A percentile compares a stretch with the other conserved stretches of the same genome.
phyloP scores from a whole-genome alignment of 306 rosid species.

The Senna tora region DNA sequence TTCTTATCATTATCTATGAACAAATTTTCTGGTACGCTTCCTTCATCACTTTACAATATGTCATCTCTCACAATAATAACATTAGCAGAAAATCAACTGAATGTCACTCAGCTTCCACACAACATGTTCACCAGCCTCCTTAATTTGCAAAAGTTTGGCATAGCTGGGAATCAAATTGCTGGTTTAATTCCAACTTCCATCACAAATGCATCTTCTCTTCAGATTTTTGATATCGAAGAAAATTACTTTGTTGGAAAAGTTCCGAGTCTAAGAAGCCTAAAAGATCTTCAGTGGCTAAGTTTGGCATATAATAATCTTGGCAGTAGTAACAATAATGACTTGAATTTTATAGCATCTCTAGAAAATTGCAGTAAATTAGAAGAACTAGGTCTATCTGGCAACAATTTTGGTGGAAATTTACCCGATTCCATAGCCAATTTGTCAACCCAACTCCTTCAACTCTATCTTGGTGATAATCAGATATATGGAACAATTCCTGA shows the following conservation, averaged over 20 bases:
- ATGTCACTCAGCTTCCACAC: slow-evolving; percentile 15
- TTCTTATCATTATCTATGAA: background rate
- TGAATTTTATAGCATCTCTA: slow-evolving; percentile 16
- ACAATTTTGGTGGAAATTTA: slow-evolving; percentile 35
- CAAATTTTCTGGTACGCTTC: background rate
- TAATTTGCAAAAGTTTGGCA: background rate
- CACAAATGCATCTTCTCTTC: background rate
- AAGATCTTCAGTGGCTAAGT: background rate
- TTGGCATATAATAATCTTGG: slow-evolving; percentile 20
- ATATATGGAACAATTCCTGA: background rate
- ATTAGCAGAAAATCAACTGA: background rate
- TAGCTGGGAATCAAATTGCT: background rate
- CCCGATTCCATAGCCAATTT: background rate
- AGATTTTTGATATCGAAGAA: background rate
- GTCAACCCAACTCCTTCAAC: background rate
- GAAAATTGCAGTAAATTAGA: slow-evolving; percentile 19
- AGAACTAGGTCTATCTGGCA: background rate
- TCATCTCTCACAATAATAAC: background rate
- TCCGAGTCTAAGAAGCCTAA: background rate
- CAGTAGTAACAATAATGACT: slow-evolving; percentile 10
- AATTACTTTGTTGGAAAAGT: background rate
- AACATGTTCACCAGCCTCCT: background rate
- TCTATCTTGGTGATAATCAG: background rate
- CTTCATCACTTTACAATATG: too few species aligned
- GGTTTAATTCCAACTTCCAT: slow-evolving; percentile 10